Base-by-base conservation (phyloP, 805 yeast species). In the Wickerhamiella hasegawae region DNA sequence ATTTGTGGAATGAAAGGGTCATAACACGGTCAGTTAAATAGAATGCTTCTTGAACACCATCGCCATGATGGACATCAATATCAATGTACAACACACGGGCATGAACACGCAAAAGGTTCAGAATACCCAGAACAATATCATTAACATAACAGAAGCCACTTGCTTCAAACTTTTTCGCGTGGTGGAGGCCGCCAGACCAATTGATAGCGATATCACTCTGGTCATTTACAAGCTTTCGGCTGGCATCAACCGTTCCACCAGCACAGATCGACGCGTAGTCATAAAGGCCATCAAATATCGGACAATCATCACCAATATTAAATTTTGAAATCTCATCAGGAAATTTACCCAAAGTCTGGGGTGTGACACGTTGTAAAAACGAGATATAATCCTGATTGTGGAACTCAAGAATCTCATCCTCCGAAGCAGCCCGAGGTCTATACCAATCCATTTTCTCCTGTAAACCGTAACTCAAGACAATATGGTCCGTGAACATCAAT, bases 1-100 rank as follows among this genome's bases (percentile, higher is more conserved):
- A 84, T 53, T 84, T 84, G 60, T 83, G 95, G 62, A 83, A 82
- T 4, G 93, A 79, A 37, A 78, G 69, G 2, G 94, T 82, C 82
- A 79, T 81, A 25, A 83, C 95, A 31, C 94, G 61, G 55, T 84
- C 94, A 1, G 94, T 80, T 22, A 92, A 72, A 54, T 83, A 84
- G 49, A 83, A 83, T 1, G 94, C 94, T 55, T 84, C 94, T 54
- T 84, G 92, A 4, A 83, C 95, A 41, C 94, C 95, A 55, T 83
- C 95, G 22, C 95, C 95, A 52, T 83, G 95, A 53, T 83, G 95
- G 18, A 83, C 76, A 53, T 83, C 95, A 34, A 81, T 83, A 53
- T 83, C 95, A 39, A 83, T 79, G 53, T 83, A 83, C 31, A 83
- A 57, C 8, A 83, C 94, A 39, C 94, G 69, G 20, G 94, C 83